Evolutionary conservation across 768 basidiomycete species (phyloP).

Genomic region (Pulveroboletus ravenelii): DNA sequence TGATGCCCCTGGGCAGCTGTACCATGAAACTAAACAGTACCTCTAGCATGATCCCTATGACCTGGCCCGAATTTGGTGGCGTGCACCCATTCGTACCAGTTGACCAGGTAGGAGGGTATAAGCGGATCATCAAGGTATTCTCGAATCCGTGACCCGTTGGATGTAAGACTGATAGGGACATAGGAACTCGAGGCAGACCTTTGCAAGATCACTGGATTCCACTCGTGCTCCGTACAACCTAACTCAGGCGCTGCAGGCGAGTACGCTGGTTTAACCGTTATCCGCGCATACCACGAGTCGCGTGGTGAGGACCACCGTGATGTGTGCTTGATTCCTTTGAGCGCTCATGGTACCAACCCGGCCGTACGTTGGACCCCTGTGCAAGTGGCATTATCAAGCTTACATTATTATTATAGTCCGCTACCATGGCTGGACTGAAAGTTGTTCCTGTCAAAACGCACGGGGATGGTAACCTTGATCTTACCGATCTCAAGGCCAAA

Average conservation of each 20-base stretch:
- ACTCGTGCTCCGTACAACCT: constrained; percentile 93
- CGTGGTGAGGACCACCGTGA: constrained; percentile 81
- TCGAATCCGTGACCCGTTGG: not conserved
- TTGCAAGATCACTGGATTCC: constrained; percentile 94
- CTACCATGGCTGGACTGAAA: constrained; percentile 95
- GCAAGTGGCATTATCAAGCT: constrained; percentile 4
- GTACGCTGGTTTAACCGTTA: constrained; percentile 92
- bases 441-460: constrained; percentile 94
- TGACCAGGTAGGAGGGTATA: constrained; percentile 88
- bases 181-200: constrained; percentile 90
- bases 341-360: constrained; percentile 98
- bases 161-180: constrained; percentile 7
- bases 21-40: constrained; percentile 99
- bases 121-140: constrained; percentile 67
- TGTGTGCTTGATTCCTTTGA: constrained; percentile 90
- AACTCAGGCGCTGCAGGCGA: constrained; percentile 99
- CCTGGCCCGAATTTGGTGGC: constrained; percentile 85
- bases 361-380: constrained; percentile 54
- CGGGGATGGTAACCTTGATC: constrained; percentile 82
- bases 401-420: constrained; percentile 54
- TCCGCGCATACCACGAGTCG: constrained; percentile 90
- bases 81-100: constrained; percentile 92
- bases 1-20: constrained; percentile 94
- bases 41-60: constrained; percentile 94
- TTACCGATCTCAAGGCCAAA: constrained; percentile 79